These are phyloP conservation scores for Amoebophrya sp. DNA, from an alignment of 169 alveolate genomes.

Conservation along the genomic window DNA sequence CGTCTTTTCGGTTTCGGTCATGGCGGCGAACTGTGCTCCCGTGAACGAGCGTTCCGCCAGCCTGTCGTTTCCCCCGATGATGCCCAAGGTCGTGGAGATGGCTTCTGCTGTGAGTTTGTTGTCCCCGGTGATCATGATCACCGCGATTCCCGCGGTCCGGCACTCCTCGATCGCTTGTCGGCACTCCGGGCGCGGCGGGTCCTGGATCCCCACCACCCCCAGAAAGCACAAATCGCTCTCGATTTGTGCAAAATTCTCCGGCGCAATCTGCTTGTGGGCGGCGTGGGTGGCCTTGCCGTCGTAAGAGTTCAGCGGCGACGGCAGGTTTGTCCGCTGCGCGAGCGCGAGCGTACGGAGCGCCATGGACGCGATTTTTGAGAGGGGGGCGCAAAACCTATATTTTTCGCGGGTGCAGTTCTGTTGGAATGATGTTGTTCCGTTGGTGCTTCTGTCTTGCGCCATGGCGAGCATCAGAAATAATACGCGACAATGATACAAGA, in stretches of 20 bases:
- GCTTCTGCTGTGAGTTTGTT: conserved; percentile 95
- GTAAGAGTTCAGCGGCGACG: background rate
- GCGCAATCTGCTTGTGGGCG: background rate
- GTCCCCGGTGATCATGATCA: conserved; percentile 99
- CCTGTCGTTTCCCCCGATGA: conserved; percentile 40
- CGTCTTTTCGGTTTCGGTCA: conserved; percentile 52
- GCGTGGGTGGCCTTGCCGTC: conserved; percentile 25
- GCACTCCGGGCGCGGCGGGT: conserved; percentile 97
- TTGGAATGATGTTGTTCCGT: too few relatives aligned
- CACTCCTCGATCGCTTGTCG: conserved; percentile 76
- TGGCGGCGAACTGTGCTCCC: conserved; percentile 83
- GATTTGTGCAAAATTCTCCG: conserved; percentile 44
- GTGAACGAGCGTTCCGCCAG: conserved; percentile 56
- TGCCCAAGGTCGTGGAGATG: conserved; percentile 87
- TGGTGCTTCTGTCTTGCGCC: too few relatives aligned
- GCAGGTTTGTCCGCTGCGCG: conserved; percentile 21
- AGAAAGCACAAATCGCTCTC: conserved; percentile 61
- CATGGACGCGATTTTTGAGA: conserved; percentile 10
- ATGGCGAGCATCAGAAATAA: too few relatives aligned
- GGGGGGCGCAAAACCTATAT: too few relatives aligned
- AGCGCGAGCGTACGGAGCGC: conserved; percentile 27
- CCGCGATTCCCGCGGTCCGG: conserved; percentile 93
- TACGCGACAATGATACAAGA: too few relatives aligned
- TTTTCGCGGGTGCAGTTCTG: too few relatives aligned
- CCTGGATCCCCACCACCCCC: conserved; percentile 92